These are phyloP conservation scores for Phytophthora niederhauseri DNA, from an alignment of 352 stramenopile genomes.

Conservation along the genomic window DNA sequence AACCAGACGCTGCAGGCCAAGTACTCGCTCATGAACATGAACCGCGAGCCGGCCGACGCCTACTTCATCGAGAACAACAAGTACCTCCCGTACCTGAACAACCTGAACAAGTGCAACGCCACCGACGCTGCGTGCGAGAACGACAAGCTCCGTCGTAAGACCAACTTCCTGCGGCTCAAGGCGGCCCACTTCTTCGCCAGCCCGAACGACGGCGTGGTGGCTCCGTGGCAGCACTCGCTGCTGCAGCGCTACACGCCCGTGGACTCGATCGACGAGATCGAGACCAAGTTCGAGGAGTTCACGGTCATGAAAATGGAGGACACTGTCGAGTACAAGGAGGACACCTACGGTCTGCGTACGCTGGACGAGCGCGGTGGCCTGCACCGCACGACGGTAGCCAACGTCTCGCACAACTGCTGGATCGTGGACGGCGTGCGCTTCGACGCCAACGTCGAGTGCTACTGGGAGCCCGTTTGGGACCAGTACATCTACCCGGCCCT, in stretches of 20 bases:
- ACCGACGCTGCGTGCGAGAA: slow-evolving; percentile 13
- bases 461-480: slow-evolving; percentile 82
- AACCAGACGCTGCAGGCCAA: slow-evolving; percentile 38
- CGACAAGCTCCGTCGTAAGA: slow-evolving; percentile 36
- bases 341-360: slow-evolving; percentile 43
- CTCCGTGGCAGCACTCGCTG: slow-evolving; percentile 47
- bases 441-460: slow-evolving; percentile 73
- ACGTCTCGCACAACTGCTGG: slow-evolving; percentile 41
- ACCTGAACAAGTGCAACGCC: slow-evolving; percentile 23
- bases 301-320: slow-evolving; percentile 32
- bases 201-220: slow-evolving; percentile 37
- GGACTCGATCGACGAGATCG: slow-evolving; percentile 25
- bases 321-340: slow-evolving; percentile 33
- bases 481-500: slow-evolving; percentile 73
- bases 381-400: slow-evolving; percentile 21
- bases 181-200: slow-evolving; percentile 48
- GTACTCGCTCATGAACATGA: slow-evolving; percentile 51
- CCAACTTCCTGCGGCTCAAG: slow-evolving; percentile 46
- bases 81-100: slow-evolving; percentile 50
- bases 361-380: slow-evolving; percentile 34
- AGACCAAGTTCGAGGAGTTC: slow-evolving; percentile 26
- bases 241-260: slow-evolving; percentile 46
- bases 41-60: slow-evolving; percentile 30
- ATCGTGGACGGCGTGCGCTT: slow-evolving; percentile 61
- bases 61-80: slow-evolving; percentile 38